Evolutionary conservation across 1,284 basidiomycete genomes (phyloP), one percentile per base, ranked within the genome.

Genomic region (Trichosporon inkin): DNA sequence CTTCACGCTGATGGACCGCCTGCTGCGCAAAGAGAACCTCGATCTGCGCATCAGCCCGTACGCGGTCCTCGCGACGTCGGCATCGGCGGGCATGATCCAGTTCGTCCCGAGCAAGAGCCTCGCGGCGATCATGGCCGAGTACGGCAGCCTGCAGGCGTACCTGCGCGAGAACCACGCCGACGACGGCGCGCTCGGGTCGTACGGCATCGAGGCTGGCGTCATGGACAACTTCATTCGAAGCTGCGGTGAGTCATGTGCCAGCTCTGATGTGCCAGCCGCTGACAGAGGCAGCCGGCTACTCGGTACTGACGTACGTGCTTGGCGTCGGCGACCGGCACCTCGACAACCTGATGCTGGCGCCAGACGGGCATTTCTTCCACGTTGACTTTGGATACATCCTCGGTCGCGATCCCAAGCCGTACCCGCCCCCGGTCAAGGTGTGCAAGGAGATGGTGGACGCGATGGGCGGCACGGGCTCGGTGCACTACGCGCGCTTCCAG

Each of bases 401-500:
- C 8, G 95, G 95, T 2, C 88, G 94, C 7, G 96, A 99, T 73
- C 96, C 96, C 0, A 99, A 99, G 75, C 93, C 94, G 0, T 97
- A 96, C 73, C 93, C 96, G 5, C 96, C 96, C 1, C 90, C 93
- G 1, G 93, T 99, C 69, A 99, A 99, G 78, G 90, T 99, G 28
- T 96, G 93, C 79, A 95, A 96, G 70, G 96, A 99, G 75, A 99
- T 99, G 96, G 92, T 99, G 0, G 96, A 99, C 71, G 94, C 90
- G 8, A 97, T 99, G 94, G 96, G 96, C 16, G 95, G 96, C 37
- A 85, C 89, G n/a, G 84, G 88, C 72, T 93, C 93, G 3, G 82
- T 87, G 16, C 92, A 96, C 74, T 96, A 99, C 76, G 84, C 86
- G 24, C 87, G 93, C 37, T 99, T 99, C 85, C 94, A 95, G 78